phyloP scores from a whole-genome alignment of 1,284 basidiomycete genomes.

The Phellopilus nigrolimitatus region DNA sequence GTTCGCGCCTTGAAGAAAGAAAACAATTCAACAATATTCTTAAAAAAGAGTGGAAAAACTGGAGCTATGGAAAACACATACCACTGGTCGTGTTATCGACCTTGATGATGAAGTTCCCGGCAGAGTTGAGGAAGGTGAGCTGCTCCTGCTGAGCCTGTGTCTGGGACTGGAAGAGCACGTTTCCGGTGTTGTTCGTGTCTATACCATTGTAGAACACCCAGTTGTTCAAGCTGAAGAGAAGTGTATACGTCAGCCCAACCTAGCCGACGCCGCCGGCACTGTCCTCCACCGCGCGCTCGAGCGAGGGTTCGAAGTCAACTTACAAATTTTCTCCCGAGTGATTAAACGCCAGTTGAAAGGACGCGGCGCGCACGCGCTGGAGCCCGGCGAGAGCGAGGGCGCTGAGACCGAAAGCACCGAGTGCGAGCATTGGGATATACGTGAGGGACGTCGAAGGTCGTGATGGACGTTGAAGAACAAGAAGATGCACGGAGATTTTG shows the following conservation, averaged over 20 bases:
- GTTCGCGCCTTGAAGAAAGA: no score
- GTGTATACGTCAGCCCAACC: neutral
- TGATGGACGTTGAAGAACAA: constrained; percentile 5
- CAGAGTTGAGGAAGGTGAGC: constrained; percentile 18
- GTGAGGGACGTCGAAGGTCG: no score
- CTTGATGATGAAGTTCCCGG: constrained; percentile 20
- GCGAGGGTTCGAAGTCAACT: neutral
- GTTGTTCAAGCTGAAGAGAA: constrained; percentile 11
- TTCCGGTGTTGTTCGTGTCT: constrained; percentile 19
- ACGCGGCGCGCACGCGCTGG: constrained; percentile 1
- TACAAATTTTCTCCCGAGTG: constrained; percentile 14
- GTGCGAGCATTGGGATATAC: neutral
- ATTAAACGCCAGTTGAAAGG: neutral
- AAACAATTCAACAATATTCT: no score
- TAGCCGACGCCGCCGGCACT: neutral
- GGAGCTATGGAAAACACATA: no score
- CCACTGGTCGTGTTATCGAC: constrained; percentile 21
- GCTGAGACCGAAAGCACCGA: neutral
- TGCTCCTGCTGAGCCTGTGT: constrained; percentile 12
- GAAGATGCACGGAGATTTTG: neutral
- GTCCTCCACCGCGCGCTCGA: no score
- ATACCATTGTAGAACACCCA: constrained; percentile 20
- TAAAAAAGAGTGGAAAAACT: no score
- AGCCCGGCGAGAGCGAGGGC: neutral
- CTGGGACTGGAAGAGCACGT: constrained; percentile 18